Conservation (phyloP, 1,284 basidiomycete species). For the Ustilago xerochloae region DNA sequence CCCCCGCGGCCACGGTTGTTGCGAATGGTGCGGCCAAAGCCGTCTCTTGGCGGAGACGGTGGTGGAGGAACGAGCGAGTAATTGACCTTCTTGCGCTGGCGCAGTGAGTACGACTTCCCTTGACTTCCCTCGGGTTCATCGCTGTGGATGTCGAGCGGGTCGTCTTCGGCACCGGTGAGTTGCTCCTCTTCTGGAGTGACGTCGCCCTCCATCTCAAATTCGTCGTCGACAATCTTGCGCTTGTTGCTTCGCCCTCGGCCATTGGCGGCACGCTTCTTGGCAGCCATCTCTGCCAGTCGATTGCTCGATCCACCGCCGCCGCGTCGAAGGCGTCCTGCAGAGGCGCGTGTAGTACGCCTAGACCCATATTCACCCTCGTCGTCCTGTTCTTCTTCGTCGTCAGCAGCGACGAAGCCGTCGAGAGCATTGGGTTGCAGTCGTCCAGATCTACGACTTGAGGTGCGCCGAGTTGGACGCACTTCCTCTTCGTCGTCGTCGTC, state of each 20-base stretch:
- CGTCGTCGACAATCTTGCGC: constrained; percentile 29
- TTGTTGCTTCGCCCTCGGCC: constrained; percentile 18
- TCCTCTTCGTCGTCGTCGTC: constrained; percentile 40
- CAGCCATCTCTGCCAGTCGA: constrained; percentile 42
- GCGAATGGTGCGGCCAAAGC: constrained; percentile 58
- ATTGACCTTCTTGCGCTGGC: constrained; percentile 65
- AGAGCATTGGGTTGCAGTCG: constrained; percentile 33
- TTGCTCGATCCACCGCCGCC: constrained; percentile 18
- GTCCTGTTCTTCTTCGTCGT: constrained; percentile 59
- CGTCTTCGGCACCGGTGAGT: constrained; percentile 41
- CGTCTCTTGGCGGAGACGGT: constrained; percentile 53
- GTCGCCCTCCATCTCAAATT: constrained; percentile 44
- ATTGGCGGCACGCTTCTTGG: constrained; percentile 43
- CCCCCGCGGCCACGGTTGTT: constrained; percentile 27
- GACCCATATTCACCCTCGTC: constrained; percentile 51
- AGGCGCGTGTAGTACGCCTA: constrained; percentile 31
- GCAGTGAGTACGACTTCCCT: constrained; percentile 59
- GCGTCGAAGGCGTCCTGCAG: constrained; percentile 30
- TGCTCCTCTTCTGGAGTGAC: constrained; percentile 46
- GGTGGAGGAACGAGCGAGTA: constrained; percentile 63
- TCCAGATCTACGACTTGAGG: constrained; percentile 1
- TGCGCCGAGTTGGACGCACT: constrained; percentile 15
- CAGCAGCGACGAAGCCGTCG: constrained; percentile 56
- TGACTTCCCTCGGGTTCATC: constrained; percentile 53
- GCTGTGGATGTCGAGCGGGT: constrained; percentile 50